Evolutionary conservation across 1,284 basidiomycete species (phyloP), one percentile per base, ranked within the genome.

Genomic region (Lignosus rhinocerotis): DNA sequence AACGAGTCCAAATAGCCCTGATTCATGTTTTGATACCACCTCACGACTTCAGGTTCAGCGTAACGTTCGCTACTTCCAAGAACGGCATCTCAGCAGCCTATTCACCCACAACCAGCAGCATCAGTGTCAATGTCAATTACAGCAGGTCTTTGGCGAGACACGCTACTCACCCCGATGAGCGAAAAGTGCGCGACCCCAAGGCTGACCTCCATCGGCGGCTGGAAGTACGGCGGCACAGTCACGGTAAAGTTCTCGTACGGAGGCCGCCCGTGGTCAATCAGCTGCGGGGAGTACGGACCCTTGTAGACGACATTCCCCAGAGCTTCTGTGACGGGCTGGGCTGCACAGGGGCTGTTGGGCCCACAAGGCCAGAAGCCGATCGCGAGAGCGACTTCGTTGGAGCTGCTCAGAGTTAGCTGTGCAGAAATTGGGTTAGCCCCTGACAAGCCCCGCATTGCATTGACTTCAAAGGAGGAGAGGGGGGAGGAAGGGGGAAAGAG

Each of bases 181-280:
- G 72, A 66, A 25, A 81, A 67, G 63, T 81, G 81, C 34, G 75
- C 68, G 6, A 80, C 76, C 19, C 70, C 73, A 31, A 84, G 66
- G 59, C 74, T 73, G 8, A 75, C 76, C 12, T 56, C 52, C 14
- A 78, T 72, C 17, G 69, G 61, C 4, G 31, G 61, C 33, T 44
- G 51, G 41, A 74, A 60, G 33, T 51, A 50, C 5, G 65, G 30
- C 0, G 82, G 82, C 31, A 85, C 67, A 4, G 67, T 69, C n/a
- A 85, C 72, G 6, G 78, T 78, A 62, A 83, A 81, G 68, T 84
- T 84, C 68, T 83, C 74, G 67, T 41, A 51, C 30, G 50, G 50
- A 7, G 38, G 50, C 25, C 78, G 72, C 30, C 59, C 62, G 30
- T 61, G 53, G 14, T 69, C n/a, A 9, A 31, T 69, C 59, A 71